Percentiles rank a stretch among this genome's conserved stretches.
Conservation (phyloP, 2,329 filamentous ascomycete genomes). For the Penicillium hesseltinei region DNA sequence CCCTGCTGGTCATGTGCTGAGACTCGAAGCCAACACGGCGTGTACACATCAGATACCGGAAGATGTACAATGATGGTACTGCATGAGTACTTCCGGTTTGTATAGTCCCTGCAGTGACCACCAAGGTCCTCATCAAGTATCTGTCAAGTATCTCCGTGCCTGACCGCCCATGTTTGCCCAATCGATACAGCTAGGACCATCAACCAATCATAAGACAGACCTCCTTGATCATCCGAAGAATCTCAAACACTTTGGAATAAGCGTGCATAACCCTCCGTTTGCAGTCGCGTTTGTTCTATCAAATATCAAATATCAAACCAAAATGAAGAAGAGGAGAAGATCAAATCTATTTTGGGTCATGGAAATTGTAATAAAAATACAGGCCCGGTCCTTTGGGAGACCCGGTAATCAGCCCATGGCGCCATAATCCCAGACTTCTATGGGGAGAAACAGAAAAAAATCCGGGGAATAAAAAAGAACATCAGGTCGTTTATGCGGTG, state of each 20-base stretch:
- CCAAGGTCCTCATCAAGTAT: conserved; percentile 4
- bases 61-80: neutral
- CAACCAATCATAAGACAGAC: conserved; percentile 10
- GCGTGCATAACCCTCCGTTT: neutral
- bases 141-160: conserved; percentile 12
- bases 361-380: conserved; percentile 40
- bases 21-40: conserved; percentile 9
- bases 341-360: conserved; percentile 36
- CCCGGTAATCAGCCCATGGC: conserved; percentile 26
- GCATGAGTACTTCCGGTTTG: neutral
- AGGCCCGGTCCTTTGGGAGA: conserved; percentile 31
- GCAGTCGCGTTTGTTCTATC: conserved; percentile 12
- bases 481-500: conserved; percentile 35
- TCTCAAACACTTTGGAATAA: neutral
- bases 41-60: conserved; percentile 7
- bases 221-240: neutral
- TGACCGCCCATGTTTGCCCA: conserved; percentile 27
- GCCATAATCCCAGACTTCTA: conserved; percentile 24
- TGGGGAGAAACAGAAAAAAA: conserved; percentile 10
- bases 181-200: conserved; percentile 13
- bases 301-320: conserved; percentile 10
- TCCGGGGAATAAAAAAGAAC: conserved; percentile 17
- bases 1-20: conserved; percentile 12
- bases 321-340: conserved; percentile 22
- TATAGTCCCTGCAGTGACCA: neutral